These are phyloP conservation scores for Chalara sp. DNA, from an alignment of 2,329 filamentous ascomycete species.

Conservation along the genomic window DNA sequence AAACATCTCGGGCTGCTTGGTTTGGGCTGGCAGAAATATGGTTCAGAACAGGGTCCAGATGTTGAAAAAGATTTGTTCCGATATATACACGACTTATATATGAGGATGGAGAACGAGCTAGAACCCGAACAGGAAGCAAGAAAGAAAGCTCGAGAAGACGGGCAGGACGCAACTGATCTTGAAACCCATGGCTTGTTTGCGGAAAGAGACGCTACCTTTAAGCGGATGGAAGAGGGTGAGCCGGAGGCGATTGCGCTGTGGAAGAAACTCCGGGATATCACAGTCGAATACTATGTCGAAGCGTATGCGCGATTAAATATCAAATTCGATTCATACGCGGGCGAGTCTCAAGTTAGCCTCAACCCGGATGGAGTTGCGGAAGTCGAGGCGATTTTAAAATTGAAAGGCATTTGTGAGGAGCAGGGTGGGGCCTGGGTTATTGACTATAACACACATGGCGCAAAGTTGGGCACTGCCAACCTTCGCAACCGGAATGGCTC, in stretches of 20 bases:
- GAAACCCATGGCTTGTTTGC: constrained; percentile 43
- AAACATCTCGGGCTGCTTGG: constrained; percentile 60
- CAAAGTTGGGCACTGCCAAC: constrained; percentile 60
- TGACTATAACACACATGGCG: constrained; percentile 61
- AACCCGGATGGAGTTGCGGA: constrained; percentile 53
- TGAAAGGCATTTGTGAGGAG: constrained; percentile 54
- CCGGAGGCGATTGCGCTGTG: constrained; percentile 51
- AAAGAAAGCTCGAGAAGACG: constrained; percentile 32
- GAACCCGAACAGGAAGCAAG: constrained; percentile 39
- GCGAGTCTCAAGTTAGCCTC: constrained; percentile 54
- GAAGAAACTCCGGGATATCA: constrained; percentile 57
- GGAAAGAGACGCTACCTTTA: constrained; percentile 43
- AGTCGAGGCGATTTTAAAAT: constrained; percentile 51
- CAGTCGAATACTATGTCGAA: constrained; percentile 57
- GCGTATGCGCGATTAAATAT: constrained; percentile 61
- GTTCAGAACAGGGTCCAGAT: constrained; percentile 19
- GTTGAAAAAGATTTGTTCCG: constrained; percentile 48
- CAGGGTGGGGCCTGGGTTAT: constrained; percentile 62
- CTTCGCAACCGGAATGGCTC: constrained; percentile 63
- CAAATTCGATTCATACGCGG: constrained; percentile 58
- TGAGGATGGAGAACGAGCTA: constrained; percentile 54
- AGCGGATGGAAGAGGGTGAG: constrained; percentile 60
- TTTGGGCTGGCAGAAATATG: constrained; percentile 55
- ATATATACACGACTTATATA: constrained; percentile 45
- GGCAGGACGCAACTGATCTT: constrained; percentile 40